Evolutionary conservation across 1,139 yeast species (phyloP), one percentile per base, ranked within the genome.

Genomic region (Groenewaldozyma sp.): DNA sequence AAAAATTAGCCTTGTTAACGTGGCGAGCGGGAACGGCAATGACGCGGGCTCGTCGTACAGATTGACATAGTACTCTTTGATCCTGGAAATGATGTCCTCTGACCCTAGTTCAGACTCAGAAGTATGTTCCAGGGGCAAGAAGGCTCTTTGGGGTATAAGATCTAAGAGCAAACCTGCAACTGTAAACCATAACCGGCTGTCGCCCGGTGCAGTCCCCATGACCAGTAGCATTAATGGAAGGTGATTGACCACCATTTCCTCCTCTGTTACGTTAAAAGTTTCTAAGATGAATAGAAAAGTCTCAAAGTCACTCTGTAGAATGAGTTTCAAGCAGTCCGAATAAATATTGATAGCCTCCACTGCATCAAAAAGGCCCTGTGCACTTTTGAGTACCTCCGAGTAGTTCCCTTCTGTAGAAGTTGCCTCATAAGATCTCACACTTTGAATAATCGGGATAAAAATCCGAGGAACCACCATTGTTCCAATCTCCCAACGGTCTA

Each of bases 401-500:
- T 48, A 56, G 11, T 45, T 48, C 9, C 45, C 45, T 10, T 45
- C 50, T 1, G 52, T 22, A 41, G 40, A 43, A 5, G 31, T 32
- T 11, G 44, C 33, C 3, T 33, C 27, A 39, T 19, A 50, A 32
- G 47, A 40, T 24, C 52, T 48, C 10, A 60, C 62, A 17, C 60
- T 52, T 42, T 55, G 58, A 40, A 88, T 60, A 3, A 82, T 65
- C 0, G 93, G 88, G 0, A 74, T 62, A 37, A 88, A 73, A n/a
- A 87, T 58, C 24, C 63, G 60, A 0, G 95, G 93, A 0, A 87
- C 76, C 1, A 88, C 65, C 21, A 71, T 59, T 18, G 78, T 76
- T 11, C 95, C 91, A 28, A 91, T 78, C 59, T 91, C 97, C 97
- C 97, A 91, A 48, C 86, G 74, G 55, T 91, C 97, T 76, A 87